Conservation (phyloP, 2,329 filamentous ascomycete genomes). For the Leptographium lundbergii region DNA sequence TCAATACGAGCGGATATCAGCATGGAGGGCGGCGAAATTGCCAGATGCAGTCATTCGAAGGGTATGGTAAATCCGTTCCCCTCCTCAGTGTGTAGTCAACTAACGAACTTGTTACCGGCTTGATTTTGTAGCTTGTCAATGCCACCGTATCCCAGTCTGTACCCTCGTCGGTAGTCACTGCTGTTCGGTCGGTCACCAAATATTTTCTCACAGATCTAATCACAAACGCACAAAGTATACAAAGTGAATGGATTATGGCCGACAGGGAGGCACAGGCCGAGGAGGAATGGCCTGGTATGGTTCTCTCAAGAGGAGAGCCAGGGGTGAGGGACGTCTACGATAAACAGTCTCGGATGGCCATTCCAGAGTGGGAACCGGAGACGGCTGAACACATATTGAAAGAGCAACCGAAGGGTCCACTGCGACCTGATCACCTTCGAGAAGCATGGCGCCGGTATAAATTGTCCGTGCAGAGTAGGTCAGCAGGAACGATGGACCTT, state of each 20-base stretch:
- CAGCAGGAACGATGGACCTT: conserved; percentile 44
- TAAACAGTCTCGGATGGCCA: conserved; percentile 17
- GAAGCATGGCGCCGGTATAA: conserved; percentile 62
- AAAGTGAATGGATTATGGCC: conserved; percentile 55
- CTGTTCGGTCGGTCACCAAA: conserved; percentile 66
- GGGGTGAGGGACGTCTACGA: conserved; percentile 20
- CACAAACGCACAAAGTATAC: conserved; percentile 56
- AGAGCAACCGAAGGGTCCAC: conserved; percentile 36
- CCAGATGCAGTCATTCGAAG: conserved; percentile 56
- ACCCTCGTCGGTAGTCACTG: conserved; percentile 57
- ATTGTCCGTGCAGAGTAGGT: conserved; percentile 47
- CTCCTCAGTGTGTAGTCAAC: neutral
- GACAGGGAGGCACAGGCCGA: conserved; percentile 43
- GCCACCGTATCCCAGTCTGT: conserved; percentile 71
- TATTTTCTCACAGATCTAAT: conserved; percentile 67
- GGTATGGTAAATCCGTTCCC: conserved; percentile 25
- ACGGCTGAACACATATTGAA: conserved; percentile 20
- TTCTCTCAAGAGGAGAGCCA: conserved; percentile 15
- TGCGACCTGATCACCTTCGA: conserved; percentile 62
- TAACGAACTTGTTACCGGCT: conserved; percentile 1
- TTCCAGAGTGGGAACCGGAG: conserved; percentile 15
- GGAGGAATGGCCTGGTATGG: conserved; percentile 21
- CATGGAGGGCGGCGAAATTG: conserved; percentile 57
- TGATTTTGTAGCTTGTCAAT: conserved; percentile 50
- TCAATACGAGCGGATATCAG: conserved; percentile 58